A percentile compares a stretch with the other conserved stretches of the same genome.
These are phyloP conservation scores for Noccaea caerulescens DNA, from an alignment of 345 rosid species.

Conservation along the genomic window DNA sequence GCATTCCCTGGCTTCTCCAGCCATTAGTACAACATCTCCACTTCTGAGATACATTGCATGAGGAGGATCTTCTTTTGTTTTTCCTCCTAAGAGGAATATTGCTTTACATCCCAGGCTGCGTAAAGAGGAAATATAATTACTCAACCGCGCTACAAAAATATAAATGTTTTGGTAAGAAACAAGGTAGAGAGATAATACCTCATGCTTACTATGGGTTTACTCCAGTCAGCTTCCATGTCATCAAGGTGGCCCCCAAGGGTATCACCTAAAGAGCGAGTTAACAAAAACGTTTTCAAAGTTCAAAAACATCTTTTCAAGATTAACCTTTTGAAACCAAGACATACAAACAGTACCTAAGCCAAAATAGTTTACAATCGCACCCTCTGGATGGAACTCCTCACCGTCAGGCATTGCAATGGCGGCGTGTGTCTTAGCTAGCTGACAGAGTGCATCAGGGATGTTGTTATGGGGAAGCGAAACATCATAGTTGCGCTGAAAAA, in stretches of 20 bases:
- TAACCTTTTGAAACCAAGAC: constrained; percentile 3
- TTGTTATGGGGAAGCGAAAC: constrained; percentile 79
- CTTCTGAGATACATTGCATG: constrained; percentile 90
- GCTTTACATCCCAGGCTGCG: constrained; percentile 94
- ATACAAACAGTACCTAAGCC: constrained; percentile 57
- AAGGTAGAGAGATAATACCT: constrained; percentile 55
- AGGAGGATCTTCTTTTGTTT: constrained; percentile 74
- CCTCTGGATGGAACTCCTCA: constrained; percentile 88
- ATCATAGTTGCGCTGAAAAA: constrained; percentile 80
- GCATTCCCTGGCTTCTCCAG: constrained; percentile 94
- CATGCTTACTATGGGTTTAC: constrained; percentile 93
- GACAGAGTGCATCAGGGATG: constrained; percentile 80
- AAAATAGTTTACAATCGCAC: constrained; percentile 89
- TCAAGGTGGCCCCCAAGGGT: constrained; percentile 95
- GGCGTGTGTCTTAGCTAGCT: constrained; percentile 73
- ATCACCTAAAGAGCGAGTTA: constrained; percentile 58
- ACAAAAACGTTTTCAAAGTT: background rate
- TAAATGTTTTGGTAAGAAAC: background rate
- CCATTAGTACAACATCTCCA: constrained; percentile 93
- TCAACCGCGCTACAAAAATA: constrained; percentile 3
- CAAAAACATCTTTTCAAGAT: constrained; percentile 7
- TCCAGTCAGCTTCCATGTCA: constrained; percentile 98
- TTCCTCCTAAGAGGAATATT: constrained; percentile 91
- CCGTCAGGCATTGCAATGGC: constrained; percentile 74
- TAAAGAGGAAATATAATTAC: background rate